Evolutionary conservation across 208 protist genomes (phyloP).

Genomic region (Wallacemonas collosoma): DNA sequence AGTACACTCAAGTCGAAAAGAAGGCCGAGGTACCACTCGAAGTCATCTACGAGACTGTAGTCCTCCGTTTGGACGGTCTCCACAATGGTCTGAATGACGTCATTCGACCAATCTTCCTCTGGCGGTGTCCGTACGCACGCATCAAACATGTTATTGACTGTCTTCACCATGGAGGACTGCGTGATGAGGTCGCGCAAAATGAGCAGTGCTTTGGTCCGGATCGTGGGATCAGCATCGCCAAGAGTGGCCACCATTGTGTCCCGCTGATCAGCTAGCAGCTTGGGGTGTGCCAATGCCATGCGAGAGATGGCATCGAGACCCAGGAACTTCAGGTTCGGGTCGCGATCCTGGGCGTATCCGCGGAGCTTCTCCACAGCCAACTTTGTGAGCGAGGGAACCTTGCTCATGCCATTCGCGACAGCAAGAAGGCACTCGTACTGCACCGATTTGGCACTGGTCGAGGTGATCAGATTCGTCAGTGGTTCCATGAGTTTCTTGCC

Average conservation of each 20-base stretch:
- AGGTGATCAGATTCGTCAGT: constrained; percentile 95
- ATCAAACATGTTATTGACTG: constrained; percentile 78
- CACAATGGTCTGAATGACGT: constrained; percentile 90
- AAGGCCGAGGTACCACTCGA: constrained; percentile 98
- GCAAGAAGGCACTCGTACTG: constrained; percentile 98
- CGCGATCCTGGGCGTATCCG: constrained; percentile 95
- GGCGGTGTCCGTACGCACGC: constrained; percentile 50
- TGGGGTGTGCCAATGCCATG: constrained; percentile 91
- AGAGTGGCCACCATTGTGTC: constrained; percentile 94
- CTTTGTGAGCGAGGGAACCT: constrained; percentile 80
- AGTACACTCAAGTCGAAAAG: constrained; percentile 90
- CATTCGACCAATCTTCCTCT: constrained; percentile 93
- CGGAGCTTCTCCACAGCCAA: constrained; percentile 95
- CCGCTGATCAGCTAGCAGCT: constrained; percentile 90
- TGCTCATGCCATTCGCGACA: constrained; percentile 88
- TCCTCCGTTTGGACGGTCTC: constrained; percentile 79
- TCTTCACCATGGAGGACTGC: constrained; percentile 90
- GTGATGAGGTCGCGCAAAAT: constrained; percentile 92
- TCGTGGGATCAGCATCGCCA: constrained; percentile 96
- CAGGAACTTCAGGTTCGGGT: constrained; percentile 99
- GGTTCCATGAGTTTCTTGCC: constrained; percentile 98
- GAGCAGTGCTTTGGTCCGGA: constrained; percentile 94
- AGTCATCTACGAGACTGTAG: constrained; percentile 93
- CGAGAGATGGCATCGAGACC: constrained; percentile 95
- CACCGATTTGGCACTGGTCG: constrained; percentile 95